A percentile compares a stretch with the other conserved stretches of the same genome.
Evolutionary conservation across 768 basidiomycete species (phyloP).

Genomic region (Cystobasidiopsis lactophilus): DNA sequence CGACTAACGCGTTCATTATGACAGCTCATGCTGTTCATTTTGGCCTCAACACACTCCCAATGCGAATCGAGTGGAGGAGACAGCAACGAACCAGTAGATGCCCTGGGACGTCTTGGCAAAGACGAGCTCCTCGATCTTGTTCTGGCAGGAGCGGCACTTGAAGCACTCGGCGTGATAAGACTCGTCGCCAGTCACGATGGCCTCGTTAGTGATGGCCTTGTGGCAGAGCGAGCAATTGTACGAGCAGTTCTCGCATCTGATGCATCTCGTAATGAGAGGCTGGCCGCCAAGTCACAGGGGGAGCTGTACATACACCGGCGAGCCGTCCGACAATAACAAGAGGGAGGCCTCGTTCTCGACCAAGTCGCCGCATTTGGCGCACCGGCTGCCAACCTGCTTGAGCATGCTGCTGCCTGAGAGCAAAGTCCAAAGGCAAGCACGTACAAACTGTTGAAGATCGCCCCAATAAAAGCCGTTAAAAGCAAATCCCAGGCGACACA

Average conservation of each 20-base stretch:
- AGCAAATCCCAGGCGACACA: too few relatives aligned
- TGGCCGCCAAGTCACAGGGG: conserved; percentile 23
- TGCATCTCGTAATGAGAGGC: conserved; percentile 4
- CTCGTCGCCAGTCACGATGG: conserved; percentile 98
- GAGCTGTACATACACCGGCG: conserved; percentile 39
- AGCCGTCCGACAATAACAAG: conserved; percentile 86
- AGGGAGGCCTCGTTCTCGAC: conserved; percentile 92
- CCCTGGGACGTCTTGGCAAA: conserved; percentile 97
- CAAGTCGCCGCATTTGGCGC: conserved; percentile 77
- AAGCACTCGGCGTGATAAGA: conserved; percentile 98
- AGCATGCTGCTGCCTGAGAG: too few relatives aligned
- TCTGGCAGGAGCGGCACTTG: conserved; percentile 85
- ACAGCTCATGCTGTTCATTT: conserved; percentile 45
- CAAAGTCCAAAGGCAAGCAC: background rate
- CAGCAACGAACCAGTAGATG: conserved; percentile 50
- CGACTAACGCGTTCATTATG: conserved; percentile 93
- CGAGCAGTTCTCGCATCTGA: conserved; percentile 56
- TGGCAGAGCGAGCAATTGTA: conserved; percentile 91
- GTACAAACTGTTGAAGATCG: too few relatives aligned
- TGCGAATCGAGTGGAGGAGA: too few relatives aligned
- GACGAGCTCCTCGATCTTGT: conserved; percentile 88
- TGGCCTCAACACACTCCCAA: background rate
- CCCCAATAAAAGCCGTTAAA: too few relatives aligned
- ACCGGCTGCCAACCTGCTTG: conserved; percentile 35
- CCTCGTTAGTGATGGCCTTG: conserved; percentile 86